Conservation (phyloP, 169 alveolate species). For the Plasmodium relictum region DNA sequence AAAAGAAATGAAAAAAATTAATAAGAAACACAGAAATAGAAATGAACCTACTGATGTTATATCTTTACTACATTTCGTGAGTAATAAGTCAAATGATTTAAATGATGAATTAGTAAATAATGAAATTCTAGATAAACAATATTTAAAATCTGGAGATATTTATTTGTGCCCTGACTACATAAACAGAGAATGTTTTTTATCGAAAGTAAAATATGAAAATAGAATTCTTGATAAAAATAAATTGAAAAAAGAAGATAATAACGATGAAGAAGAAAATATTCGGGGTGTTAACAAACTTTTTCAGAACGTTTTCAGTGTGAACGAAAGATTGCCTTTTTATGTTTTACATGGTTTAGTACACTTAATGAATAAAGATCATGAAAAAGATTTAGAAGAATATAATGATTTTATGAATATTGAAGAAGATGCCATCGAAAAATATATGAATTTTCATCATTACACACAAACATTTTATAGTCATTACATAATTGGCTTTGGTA, state of each 20-base stretch:
- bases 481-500: slow-evolving; percentile 50
- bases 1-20: slow-evolving; percentile 51
- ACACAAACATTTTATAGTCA: slow-evolving; percentile 60
- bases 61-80: slow-evolving; percentile 24
- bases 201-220: slow-evolving; percentile 32
- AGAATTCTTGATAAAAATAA: not conserved
- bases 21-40: slow-evolving; percentile 40
- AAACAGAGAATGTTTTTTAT: slow-evolving; percentile 40
- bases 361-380: slow-evolving; percentile 68
- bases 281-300: slow-evolving; percentile 65
- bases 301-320: slow-evolving; percentile 27
- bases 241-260: not conserved
- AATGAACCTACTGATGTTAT: slow-evolving; percentile 60
- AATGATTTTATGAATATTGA: slow-evolving; percentile 66
- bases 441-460: slow-evolving; percentile 31
- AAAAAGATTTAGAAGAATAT: slow-evolving; percentile 38
- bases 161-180: slow-evolving; percentile 70
- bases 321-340: slow-evolving; percentile 51
- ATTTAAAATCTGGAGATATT: slow-evolving; percentile 45
- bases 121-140: not conserved
- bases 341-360: slow-evolving; percentile 69
- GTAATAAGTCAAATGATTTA: not conserved
- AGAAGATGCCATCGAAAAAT: slow-evolving; percentile 34
- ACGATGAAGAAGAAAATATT: not conserved
- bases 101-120: not conserved